phyloP scores from a whole-genome alignment of 2,329 filamentous ascomycete genomes.

The Diaporthe sp. region DNA sequence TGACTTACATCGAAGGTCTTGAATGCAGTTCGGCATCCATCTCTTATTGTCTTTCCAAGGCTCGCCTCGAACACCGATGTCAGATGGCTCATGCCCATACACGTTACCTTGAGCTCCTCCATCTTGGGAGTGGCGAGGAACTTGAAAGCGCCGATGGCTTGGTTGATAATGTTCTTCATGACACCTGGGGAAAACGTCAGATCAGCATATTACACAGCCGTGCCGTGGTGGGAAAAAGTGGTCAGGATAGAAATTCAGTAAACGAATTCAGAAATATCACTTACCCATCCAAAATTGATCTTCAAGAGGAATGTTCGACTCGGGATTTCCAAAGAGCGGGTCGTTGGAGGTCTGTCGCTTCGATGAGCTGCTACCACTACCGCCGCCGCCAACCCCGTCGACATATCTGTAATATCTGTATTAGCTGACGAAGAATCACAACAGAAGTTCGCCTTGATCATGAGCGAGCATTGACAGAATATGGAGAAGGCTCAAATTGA shows the following conservation, averaged over 20 bases:
- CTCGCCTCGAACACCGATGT: neutral
- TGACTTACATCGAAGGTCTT: neutral
- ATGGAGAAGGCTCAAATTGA: too few species aligned
- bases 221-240: too few species aligned
- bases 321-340: constrained; percentile 5
- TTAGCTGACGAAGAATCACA: neutral
- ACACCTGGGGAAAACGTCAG: neutral
- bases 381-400: neutral
- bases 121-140: constrained; percentile 10
- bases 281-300: neutral
- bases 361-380: constrained; percentile 4
- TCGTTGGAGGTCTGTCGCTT: constrained; percentile 6
- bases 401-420: neutral
- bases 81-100: constrained; percentile 10
- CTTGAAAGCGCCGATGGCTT: constrained; percentile 6
- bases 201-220: rapidly evolving
- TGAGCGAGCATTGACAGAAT: too few species aligned
- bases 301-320: constrained; percentile 13
- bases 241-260: too few species aligned
- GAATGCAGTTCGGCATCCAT: neutral
- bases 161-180: constrained; percentile 6
- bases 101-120: neutral
- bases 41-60: constrained; percentile 3
- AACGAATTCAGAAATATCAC: too few species aligned
- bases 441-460: too few species aligned